These are phyloP conservation scores for Agaricus blazei DNA, from an alignment of 768 basidiomycete genomes.

Conservation along the genomic window DNA sequence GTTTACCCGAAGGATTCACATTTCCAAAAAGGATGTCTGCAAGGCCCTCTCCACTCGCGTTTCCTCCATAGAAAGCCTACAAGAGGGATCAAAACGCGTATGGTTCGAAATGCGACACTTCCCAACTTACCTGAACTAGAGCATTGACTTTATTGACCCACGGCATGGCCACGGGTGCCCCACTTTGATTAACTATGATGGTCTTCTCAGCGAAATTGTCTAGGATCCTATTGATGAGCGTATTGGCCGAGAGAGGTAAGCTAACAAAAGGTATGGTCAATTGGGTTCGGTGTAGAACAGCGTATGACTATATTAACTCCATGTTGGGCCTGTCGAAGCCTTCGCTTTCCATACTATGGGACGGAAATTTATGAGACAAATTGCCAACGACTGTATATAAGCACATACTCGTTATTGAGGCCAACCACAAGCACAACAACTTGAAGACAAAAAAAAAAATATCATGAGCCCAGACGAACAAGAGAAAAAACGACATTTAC, in stretches of 20 bases:
- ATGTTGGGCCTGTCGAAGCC: conserved; percentile 50
- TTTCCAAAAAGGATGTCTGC: conserved; percentile 59
- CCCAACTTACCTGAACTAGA: conserved; percentile 32
- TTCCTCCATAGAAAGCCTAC: conserved; percentile 50
- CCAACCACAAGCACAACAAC: conserved; percentile 47
- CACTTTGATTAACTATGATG: conserved; percentile 53
- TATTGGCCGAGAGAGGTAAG: conserved; percentile 47
- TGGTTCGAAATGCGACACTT: neutral
- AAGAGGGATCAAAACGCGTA: too few species aligned
- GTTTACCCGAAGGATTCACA: conserved; percentile 53
- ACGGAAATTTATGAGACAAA: neutral
- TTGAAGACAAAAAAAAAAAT: conserved; percentile 13
- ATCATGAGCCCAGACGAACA: neutral
- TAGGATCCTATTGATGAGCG: conserved; percentile 44
- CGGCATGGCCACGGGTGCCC: conserved; percentile 49
- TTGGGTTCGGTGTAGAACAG: too few species aligned
- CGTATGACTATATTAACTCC: conserved; percentile 23
- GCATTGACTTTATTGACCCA: conserved; percentile 39
- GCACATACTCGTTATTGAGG: conserved; percentile 45
- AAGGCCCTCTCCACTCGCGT: conserved; percentile 51
- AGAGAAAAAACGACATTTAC: neutral
- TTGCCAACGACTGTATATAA: too few species aligned
- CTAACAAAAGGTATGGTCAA: conserved; percentile 15
- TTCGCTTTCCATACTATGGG: conserved; percentile 45
- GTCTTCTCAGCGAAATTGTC: conserved; percentile 44